A percentile compares a stretch with the other conserved stretches of the same genome.
These are phyloP conservation scores for Lactarius tabidus DNA, from an alignment of 768 basidiomycete species.

Conservation along the genomic window DNA sequence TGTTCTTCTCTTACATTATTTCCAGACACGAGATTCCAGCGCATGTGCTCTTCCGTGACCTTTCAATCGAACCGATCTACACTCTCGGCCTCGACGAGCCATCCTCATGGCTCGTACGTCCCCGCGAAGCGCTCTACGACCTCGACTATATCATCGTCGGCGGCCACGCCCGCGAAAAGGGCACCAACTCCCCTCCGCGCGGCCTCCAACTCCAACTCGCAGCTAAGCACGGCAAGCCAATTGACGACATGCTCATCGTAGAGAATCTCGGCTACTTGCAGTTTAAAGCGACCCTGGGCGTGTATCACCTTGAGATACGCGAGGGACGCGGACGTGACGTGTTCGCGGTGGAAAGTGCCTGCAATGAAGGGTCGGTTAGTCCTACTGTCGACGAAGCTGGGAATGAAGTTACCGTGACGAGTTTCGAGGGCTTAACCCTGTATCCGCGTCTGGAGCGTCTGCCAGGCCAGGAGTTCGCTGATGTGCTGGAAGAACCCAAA, in stretches of 20 bases:
- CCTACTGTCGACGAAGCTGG: slow-evolving; percentile 63
- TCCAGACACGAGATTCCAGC: slow-evolving; percentile 56
- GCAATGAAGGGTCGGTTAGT: slow-evolving; percentile 87
- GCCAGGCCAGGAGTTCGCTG: slow-evolving; percentile 74
- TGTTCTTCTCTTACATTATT: neutral
- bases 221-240: slow-evolving; percentile 36
- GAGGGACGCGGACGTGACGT: slow-evolving; percentile 68
- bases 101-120: slow-evolving; percentile 89
- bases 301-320: slow-evolving; percentile 78
- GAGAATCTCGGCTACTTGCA: slow-evolving; percentile 96
- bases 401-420: slow-evolving; percentile 73
- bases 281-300: slow-evolving; percentile 89
- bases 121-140: slow-evolving; percentile 83
- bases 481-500: slow-evolving; percentile 57
- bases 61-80: slow-evolving; percentile 86
- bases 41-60: too few relatives aligned
- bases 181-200: slow-evolving; percentile 66
- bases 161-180: slow-evolving; percentile 82
- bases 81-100: slow-evolving; percentile 93
- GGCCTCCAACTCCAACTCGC: slow-evolving; percentile 88
- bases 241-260: slow-evolving; percentile 89
- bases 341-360: slow-evolving; percentile 78
- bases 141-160: slow-evolving; percentile 92
- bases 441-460: slow-evolving; percentile 72
- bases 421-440: slow-evolving; percentile 86